Base-by-base conservation (phyloP, 225 moss, liverwort and hornwort genomes). In the Pseudoscleropodium purum region DNA sequence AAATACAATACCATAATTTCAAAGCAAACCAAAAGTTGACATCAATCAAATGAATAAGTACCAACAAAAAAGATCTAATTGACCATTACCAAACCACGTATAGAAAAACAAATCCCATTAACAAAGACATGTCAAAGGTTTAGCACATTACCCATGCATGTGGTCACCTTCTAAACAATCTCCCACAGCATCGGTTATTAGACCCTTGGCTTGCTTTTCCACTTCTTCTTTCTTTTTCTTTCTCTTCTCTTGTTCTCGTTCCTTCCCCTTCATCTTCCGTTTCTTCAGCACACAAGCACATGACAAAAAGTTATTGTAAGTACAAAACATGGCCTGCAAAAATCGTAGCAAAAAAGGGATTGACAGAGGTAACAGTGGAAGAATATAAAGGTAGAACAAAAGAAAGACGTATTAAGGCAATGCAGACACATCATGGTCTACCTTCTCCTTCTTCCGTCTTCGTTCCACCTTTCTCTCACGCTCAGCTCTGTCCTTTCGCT, bases 191-290 rank as follows among this genome's bases (percentile, higher is more conserved):
- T 67, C 7, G 0, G 3, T 37, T 68, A 37, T 68, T 68, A 6
- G 6, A 68, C 23, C n/a, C 68, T 21, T 13, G 24, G 95, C 95
- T 85, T 90, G 89, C 91, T 94, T 93, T 85, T 96, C 95, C 82
- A 93, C 47, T 47, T 9, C 47, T 47, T 9, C 95, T 90, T 98
- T 96, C 91, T 98, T 96, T 63, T 89, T 93, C 90, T 88, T 92
- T 84, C 86, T 96, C 66, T 93, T 91, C 78, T 92, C 95, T 51
- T 86, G 78, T 74, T 95, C 94, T 80, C 92, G 92, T 87, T 97
- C 96, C 92, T 95, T 95, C 90, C 94, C 94, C 84, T 92, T 95
- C 93, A 90, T 60, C 91, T 91, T 94, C 84, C 91, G 94, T 84
- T 93, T 97, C 95, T 98, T 89, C 87, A 87, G 27, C 68, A 56